Evolutionary conservation across 75 land plant genomes (phyloP), one percentile per base, ranked within the genome.

Genomic region (Pinus tabuliformis): DNA sequence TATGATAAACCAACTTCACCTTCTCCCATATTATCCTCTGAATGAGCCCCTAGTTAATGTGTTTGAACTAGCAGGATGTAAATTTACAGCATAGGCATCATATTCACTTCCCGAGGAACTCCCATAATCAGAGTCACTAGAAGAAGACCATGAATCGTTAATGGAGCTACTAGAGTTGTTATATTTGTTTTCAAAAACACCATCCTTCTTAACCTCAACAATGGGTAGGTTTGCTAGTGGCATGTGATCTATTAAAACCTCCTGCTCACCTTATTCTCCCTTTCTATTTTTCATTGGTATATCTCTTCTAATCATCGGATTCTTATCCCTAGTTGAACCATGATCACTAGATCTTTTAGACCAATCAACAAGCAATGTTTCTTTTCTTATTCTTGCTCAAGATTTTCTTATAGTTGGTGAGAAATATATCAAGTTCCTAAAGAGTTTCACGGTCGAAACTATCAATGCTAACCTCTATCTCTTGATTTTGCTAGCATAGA

Each of bases 351-450:
- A 74, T 52, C 14, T 57, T 49, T 58, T 78, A 18, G 77, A 77
- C 28, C 82, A 83, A 57, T 37, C 36, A 56, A 77, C 78, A 18
- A 74, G 71, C 24, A 76, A 85, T 60, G 81, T 75, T 62, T 84
- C n/a, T 87, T 63, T 82, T 78, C 80, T 83, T 88, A 65, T 77
- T 79, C 79, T 87, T 91, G 66, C 80, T 82, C 76, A 91, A 71
- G 77, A 71, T 82, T 79, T 91, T 91, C 76, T 87, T 87, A 57
- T 80, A 86, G 56, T 89, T 85, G 56, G 86, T 81, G 21, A 92
- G 90, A 79, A 84, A n/a, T n/a, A 89, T 60, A 86, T 94, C 94
- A 70, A 94, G 91, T 78, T 94, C 97, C 97, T 94, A 94, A 20
- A 94, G 86, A 12, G 97, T 92, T 73, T 94, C 97, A 36, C 76